Conservation (phyloP, 169 alveolate genomes). For the Ichthyophthirius multifiliis region DNA sequence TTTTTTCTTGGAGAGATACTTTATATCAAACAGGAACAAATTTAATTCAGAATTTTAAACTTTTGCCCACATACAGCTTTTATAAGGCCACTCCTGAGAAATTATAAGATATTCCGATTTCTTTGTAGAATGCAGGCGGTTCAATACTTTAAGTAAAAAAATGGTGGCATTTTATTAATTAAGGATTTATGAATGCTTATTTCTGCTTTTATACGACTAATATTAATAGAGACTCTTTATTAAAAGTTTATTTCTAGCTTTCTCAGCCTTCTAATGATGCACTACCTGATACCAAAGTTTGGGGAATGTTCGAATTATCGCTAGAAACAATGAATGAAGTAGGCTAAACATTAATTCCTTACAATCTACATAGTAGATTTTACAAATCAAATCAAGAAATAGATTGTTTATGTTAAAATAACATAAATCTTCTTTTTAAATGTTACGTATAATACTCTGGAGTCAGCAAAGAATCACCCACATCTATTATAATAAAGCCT, state of each 20-base stretch:
- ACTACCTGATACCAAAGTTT: background rate
- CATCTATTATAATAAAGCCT: background rate
- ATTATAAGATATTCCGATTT: background rate
- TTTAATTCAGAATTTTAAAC: background rate
- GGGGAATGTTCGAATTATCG: background rate
- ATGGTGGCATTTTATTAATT: background rate
- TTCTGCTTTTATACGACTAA: background rate
- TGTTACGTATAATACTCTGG: background rate
- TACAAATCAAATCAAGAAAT: background rate
- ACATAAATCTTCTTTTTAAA: background rate
- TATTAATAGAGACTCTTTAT: background rate
- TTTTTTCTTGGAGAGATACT: background rate
- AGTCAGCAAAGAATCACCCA: background rate
- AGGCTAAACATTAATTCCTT: background rate
- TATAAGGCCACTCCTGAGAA: background rate
- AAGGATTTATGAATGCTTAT: background rate
- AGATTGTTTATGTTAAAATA: background rate
- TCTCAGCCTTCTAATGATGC: background rate
- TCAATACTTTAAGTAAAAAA: background rate
- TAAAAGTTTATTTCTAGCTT: background rate
- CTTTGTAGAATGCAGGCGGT: background rate
- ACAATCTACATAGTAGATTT: background rate
- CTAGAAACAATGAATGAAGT: constrained; percentile 5
- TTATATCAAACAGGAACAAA: background rate
- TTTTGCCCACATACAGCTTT: background rate